Conservation (phyloP, 2,329 filamentous ascomycete species). For the Ophiocordyceps camponoti-rufipedis region DNA sequence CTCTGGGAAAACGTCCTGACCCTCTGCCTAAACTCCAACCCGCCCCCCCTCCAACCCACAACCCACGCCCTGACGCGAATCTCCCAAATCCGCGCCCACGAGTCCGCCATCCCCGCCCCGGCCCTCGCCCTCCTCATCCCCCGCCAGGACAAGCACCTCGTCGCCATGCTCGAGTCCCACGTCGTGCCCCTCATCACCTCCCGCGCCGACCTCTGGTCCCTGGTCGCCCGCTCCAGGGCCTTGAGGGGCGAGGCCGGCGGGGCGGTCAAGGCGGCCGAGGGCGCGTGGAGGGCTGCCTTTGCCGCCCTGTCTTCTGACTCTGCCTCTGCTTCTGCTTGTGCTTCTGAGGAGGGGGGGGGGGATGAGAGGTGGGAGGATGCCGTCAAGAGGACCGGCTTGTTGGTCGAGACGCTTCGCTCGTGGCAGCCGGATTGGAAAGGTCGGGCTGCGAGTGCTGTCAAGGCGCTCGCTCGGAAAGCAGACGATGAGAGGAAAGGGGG, state of each 20-base stretch:
- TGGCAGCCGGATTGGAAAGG: no score
- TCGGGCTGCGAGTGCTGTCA: no score
- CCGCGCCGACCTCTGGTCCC: conserved; percentile 57
- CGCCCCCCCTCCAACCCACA: conserved; percentile 60
- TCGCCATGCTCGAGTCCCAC: conserved; percentile 31
- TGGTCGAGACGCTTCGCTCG: no score
- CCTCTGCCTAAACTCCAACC: conserved; percentile 63
- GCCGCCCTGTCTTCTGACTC: conserved; percentile 7
- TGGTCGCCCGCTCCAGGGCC: conserved; percentile 52
- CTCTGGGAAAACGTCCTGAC: conserved; percentile 97
- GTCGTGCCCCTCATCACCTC: conserved; percentile 73
- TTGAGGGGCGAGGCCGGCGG: conserved; percentile 55
- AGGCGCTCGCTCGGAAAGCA: no score
- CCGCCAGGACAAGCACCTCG: background rate
- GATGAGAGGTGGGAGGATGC: no score
- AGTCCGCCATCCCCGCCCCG: conserved; percentile 51
- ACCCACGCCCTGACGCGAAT: conserved; percentile 54
- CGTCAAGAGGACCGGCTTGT: no score
- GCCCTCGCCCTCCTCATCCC: conserved; percentile 44
- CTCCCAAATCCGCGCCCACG: conserved; percentile 62
- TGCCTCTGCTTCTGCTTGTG: no score
- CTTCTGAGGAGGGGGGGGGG: conserved; percentile 22
- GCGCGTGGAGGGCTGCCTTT: conserved; percentile 64
- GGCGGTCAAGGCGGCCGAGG: conserved; percentile 71
- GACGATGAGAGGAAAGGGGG: no score